Evolutionary conservation across 345 rosid species (phyloP).

Genomic region (Melaleuca alternifolia): DNA sequence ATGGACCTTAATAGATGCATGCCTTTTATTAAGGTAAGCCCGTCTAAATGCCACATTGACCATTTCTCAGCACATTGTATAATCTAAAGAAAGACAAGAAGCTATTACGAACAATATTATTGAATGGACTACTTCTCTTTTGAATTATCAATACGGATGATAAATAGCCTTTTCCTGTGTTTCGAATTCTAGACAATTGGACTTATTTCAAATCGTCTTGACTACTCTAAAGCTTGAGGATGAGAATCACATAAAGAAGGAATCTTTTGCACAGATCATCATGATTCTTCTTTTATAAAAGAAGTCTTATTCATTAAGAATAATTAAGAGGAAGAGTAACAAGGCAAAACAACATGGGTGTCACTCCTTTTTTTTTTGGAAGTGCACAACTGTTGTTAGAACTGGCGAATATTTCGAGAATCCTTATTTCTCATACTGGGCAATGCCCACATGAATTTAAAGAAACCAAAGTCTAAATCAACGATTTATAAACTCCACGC

Average conservation of each 20-base stretch:
- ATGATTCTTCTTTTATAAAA: not conserved
- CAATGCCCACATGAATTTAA: too few relatives aligned
- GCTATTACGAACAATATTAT: not conserved
- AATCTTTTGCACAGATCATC: not conserved
- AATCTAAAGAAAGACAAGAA: not conserved
- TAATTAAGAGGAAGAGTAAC: not conserved
- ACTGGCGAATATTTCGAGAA: too few relatives aligned
- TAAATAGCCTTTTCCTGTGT: accelerated
- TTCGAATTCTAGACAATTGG: not conserved
- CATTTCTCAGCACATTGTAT: not conserved
- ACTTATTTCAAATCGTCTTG: not conserved
- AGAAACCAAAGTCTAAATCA: too few relatives aligned
- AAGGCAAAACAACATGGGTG: not conserved
- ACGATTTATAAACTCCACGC: too few relatives aligned
- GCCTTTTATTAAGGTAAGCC: not conserved
- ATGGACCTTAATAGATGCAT: not conserved
- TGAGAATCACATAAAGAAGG: not conserved
- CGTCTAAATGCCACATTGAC: not conserved
- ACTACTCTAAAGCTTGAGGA: not conserved
- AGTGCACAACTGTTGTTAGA: too few relatives aligned
- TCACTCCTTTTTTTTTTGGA: not conserved
- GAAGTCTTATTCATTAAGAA: not conserved
- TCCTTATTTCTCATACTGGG: too few relatives aligned
- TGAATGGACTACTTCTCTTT: not conserved
- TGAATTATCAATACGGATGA: too few relatives aligned